A percentile compares a stretch with the other conserved stretches of the same genome.
These are phyloP conservation scores for Blastobotrys muscicola DNA, from an alignment of 805 yeast species.

Conservation along the genomic window DNA sequence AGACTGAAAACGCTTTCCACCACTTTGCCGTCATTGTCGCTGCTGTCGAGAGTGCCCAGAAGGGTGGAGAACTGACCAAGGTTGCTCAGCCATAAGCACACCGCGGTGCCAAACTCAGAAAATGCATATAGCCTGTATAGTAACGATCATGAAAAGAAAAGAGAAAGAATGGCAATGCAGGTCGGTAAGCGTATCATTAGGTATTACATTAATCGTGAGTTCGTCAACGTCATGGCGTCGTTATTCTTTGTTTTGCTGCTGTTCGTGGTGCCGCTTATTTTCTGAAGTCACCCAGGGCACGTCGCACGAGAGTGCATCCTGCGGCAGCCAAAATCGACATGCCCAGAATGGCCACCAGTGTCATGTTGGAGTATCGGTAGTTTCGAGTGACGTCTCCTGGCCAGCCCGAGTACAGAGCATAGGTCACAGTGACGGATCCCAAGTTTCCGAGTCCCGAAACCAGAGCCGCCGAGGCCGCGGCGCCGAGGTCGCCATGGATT, in stretches of 20 bases:
- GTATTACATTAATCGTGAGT: not conserved
- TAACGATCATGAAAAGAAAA: not conserved
- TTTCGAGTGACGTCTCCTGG: constrained; percentile 59
- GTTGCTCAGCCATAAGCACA: constrained; percentile 4
- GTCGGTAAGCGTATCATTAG: too few species aligned
- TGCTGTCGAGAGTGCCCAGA: constrained; percentile 55
- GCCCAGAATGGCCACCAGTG: constrained; percentile 69
- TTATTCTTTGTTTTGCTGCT: not conserved
- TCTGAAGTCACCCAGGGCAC: constrained; percentile 29
- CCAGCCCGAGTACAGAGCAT: constrained; percentile 83
- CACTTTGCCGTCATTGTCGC: constrained; percentile 89
- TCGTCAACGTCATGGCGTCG: too few species aligned
- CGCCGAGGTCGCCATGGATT: constrained; percentile 73
- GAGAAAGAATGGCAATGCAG: too few species aligned
- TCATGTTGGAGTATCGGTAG: constrained; percentile 70
- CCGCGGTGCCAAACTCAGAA: too few species aligned
- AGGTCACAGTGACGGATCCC: constrained; percentile 79
- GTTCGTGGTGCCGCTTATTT: not conserved
- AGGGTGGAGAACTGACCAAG: constrained; percentile 24
- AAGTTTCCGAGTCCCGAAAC: constrained; percentile 82
- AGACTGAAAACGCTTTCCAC: constrained; percentile 81
- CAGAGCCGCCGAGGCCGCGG: constrained; percentile 73
- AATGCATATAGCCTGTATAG: not conserved
- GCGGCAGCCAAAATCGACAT: constrained; percentile 50
- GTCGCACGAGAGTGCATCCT: constrained; percentile 26